Conservation (phyloP, 2,329 filamentous ascomycete genomes). For the Diaporthe helianthi region DNA sequence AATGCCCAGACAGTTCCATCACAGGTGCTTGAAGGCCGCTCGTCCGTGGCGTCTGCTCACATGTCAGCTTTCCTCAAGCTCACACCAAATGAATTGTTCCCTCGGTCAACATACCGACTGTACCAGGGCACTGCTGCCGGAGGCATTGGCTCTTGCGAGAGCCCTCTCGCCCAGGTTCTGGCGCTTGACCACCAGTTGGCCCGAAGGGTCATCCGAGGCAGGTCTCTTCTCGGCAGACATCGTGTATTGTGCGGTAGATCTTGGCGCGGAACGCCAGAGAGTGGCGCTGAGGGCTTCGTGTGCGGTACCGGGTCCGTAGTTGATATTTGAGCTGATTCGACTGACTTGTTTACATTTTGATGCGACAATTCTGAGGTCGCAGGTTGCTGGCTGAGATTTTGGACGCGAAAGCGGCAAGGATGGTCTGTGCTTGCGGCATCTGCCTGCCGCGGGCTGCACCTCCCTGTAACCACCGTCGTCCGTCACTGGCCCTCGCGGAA, state of each 20-base stretch:
- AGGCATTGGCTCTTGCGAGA: slow-evolving; percentile 59
- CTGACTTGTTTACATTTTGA: slow-evolving; percentile 13
- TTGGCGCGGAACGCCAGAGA: slow-evolving; percentile 13
- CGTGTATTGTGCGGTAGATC: slow-evolving; percentile 33
- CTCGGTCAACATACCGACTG: slow-evolving; percentile 53
- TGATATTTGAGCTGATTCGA: not conserved
- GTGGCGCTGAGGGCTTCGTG: not conserved
- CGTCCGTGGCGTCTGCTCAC: slow-evolving; percentile 72
- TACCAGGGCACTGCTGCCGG: slow-evolving; percentile 54
- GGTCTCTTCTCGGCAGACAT: slow-evolving; percentile 95
- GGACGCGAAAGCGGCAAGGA: not conserved
- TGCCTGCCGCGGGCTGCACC: slow-evolving; percentile 28
- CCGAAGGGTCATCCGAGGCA: slow-evolving; percentile 81
- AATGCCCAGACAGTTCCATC: slow-evolving; percentile 86
- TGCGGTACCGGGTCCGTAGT: not conserved
- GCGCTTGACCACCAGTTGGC: slow-evolving; percentile 87
- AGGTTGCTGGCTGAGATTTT: slow-evolving; percentile 26
- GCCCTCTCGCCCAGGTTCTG: slow-evolving; percentile 71
- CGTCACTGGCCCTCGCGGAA: slow-evolving; percentile 14
- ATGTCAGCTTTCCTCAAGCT: slow-evolving; percentile 38
- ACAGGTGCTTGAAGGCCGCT: slow-evolving; percentile 87
- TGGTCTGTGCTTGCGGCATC: slow-evolving; percentile 28
- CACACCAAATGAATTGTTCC: not conserved
- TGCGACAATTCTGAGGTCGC: not conserved
- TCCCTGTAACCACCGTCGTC: slow-evolving; percentile 7